Percentiles rank a stretch among this genome's conserved stretches.
Evolutionary conservation across 208 protist species (phyloP).

Genomic region (Strigomonas culicis): DNA sequence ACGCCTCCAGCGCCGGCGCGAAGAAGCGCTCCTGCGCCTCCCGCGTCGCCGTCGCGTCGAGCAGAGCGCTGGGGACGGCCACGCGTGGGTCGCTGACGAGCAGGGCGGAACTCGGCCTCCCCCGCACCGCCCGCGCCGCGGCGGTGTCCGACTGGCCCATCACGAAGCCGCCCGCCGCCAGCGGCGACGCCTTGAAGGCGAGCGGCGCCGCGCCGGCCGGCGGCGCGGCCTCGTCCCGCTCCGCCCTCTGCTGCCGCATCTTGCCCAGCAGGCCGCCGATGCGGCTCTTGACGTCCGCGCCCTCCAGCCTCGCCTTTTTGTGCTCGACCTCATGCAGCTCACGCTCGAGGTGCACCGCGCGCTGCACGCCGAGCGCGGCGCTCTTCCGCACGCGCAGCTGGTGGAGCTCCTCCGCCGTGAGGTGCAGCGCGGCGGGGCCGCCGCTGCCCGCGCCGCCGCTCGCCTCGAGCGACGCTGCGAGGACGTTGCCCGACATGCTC

Average conservation of each 20-base stretch:
- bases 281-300: slow-evolving; percentile 48
- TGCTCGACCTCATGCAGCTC: slow-evolving; percentile 60
- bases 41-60: neutral
- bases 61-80: neutral
- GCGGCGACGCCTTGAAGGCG: slow-evolving; percentile 45
- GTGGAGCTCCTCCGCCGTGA: slow-evolving; percentile 77
- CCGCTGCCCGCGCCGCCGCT: neutral
- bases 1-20: slow-evolving; percentile 24
- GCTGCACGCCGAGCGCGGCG: slow-evolving; percentile 60
- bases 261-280: slow-evolving; percentile 61
- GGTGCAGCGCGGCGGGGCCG: slow-evolving; percentile 19
- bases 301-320: slow-evolving; percentile 47
- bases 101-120: slow-evolving; percentile 79
- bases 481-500: slow-evolving; percentile 7
- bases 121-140: slow-evolving; percentile 16
- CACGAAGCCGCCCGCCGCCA: slow-evolving; percentile 74
- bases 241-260: slow-evolving; percentile 27
- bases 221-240: slow-evolving; percentile 16
- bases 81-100: slow-evolving; percentile 39
- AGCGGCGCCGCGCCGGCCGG: slow-evolving; percentile 50
- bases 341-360: slow-evolving; percentile 62
- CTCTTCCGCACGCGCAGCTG: slow-evolving; percentile 60
- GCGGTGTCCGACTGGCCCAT: slow-evolving; percentile 20
- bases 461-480: slow-evolving; percentile 2
- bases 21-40: slow-evolving; percentile 2